Conservation (phyloP, 2,329 filamentous ascomycete species). For the Geoglossum cookeanum region DNA sequence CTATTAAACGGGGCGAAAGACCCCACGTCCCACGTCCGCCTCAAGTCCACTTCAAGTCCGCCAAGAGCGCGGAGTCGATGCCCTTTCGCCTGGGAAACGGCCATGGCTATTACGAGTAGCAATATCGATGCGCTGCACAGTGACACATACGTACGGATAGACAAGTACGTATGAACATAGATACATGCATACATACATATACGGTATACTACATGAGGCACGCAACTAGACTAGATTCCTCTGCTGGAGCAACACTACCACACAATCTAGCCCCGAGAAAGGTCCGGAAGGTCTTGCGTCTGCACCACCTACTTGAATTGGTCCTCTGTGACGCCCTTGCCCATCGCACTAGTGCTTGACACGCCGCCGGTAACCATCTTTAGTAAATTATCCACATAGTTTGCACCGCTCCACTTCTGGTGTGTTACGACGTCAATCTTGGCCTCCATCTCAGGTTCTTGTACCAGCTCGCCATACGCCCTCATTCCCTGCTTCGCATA, state of each 20-base stretch:
- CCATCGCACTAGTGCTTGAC: constrained; percentile 87
- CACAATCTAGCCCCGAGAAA: neutral
- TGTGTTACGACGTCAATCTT: constrained; percentile 92
- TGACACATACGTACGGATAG: neutral
- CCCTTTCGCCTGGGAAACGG: too few relatives aligned
- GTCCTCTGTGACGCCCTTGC: constrained; percentile 91
- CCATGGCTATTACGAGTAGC: neutral
- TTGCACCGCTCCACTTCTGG: constrained; percentile 96
- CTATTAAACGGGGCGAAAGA: neutral
- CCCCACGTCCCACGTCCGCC: neutral
- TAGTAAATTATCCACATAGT: constrained; percentile 82
- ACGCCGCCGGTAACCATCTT: constrained; percentile 96
- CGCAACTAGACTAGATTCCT: neutral
- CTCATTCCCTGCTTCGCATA: constrained; percentile 77
- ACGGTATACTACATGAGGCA: neutral
- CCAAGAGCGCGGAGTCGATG: too few relatives aligned
- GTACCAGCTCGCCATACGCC: constrained; percentile 89
- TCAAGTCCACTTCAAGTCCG: too few relatives aligned
- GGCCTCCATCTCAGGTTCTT: constrained; percentile 88
- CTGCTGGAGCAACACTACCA: neutral
- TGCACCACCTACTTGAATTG: constrained; percentile 47
- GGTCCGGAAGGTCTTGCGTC: neutral
- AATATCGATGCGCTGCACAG: neutral
- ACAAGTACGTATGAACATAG: too few relatives aligned
- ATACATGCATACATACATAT: neutral